Conservation (phyloP, 2,329 filamentous ascomycete species). For the Alternaria infectoria region DNA sequence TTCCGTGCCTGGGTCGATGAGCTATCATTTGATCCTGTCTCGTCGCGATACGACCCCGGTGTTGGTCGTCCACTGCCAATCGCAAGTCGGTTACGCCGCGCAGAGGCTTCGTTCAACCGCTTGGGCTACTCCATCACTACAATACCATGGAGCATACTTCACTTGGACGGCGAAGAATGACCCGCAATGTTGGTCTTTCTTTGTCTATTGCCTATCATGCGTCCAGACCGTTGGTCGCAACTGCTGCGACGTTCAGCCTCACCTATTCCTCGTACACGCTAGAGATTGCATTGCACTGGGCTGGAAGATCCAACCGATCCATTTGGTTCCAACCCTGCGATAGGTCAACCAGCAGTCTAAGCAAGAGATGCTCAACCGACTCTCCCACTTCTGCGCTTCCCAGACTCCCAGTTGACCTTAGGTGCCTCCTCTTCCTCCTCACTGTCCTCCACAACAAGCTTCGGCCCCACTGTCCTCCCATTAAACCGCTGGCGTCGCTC, state of each 20-base stretch:
- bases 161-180: background rate
- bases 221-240: background rate
- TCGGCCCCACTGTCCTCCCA: background rate
- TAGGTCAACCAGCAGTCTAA: background rate
- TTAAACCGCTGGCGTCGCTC: background rate
- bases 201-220: fast-evolving
- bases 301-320: no score
- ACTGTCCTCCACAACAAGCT: background rate
- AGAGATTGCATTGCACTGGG: no score
- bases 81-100: background rate
- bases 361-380: background rate
- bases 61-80: background rate
- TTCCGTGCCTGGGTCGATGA: background rate
- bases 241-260: background rate
- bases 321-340: no score
- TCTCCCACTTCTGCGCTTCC: background rate
- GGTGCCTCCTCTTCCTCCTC: background rate
- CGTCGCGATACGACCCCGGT: background rate
- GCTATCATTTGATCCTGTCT: background rate
- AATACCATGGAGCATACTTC: background rate
- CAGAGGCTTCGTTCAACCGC: background rate
- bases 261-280: no score
- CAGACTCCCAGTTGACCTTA: background rate
- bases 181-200: fast-evolving
- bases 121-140: background rate